A percentile compares a stretch with the other conserved stretches of the same genome.
phyloP scores from a whole-genome alignment of 345 rosid species.

The Mallotus nudiflorus region DNA sequence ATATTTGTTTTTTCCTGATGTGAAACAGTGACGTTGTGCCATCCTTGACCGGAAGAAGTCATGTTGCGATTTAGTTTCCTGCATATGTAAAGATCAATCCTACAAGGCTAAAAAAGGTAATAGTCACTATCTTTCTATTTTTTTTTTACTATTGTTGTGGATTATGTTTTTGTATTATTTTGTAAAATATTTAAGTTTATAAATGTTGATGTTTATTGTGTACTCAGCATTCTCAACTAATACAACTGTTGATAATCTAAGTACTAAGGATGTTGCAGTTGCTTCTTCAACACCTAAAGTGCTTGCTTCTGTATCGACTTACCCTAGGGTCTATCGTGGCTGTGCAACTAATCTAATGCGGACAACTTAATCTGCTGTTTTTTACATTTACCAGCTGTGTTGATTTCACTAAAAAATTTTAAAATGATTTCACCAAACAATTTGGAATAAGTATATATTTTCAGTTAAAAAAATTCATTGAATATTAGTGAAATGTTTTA shows the following conservation, averaged over 20 bases:
- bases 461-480: too few species aligned
- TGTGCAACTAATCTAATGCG: constrained; percentile 74
- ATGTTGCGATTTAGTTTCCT: constrained; percentile 96
- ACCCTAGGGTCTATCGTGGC: constrained; percentile 86
- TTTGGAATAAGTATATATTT: too few species aligned
- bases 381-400: constrained; percentile 81
- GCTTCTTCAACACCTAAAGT: constrained; percentile 86
- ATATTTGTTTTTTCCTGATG: too few species aligned
- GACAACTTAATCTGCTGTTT: constrained; percentile 84
- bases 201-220: constrained; percentile 31
- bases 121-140: constrained; percentile 3
- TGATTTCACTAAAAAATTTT: too few species aligned
- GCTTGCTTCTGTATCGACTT: constrained; percentile 74
- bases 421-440: too few species aligned
- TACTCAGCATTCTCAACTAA: constrained; percentile 43
- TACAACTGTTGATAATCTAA: constrained; percentile 58
- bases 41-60: constrained; percentile 87
- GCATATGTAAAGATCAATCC: constrained; percentile 78
- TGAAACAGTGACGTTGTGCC: constrained; percentile 88
- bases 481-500: too few species aligned
- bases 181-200: background rate
- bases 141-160: background rate
- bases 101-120: constrained; percentile 76
- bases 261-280: constrained; percentile 61
- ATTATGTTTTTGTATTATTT: too few species aligned